Base-by-base conservation (phyloP, 179 eudicot genomes). In the Camellia oleifera region DNA sequence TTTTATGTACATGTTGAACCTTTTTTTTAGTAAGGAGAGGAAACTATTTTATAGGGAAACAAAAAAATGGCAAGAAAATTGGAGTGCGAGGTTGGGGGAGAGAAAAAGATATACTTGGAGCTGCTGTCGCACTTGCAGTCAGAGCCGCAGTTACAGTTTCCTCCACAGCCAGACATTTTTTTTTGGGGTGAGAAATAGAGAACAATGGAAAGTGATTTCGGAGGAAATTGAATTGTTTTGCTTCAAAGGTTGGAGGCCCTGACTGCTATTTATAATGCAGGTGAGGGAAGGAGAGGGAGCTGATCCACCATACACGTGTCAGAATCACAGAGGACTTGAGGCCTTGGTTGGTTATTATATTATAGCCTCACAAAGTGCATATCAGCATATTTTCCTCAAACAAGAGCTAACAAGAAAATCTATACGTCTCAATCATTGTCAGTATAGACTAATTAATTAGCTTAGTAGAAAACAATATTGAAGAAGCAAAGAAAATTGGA, bases 141-240 rank as follows among this genome's bases (percentile, higher is more conserved):
- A 63, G 83, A 76, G 18, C 94, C 94, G 57, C 91, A 91, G 58
- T 74, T 74, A 80, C 94, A 91, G 79, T 69, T 86, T 72, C 17
- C 78, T 54, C 80, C 82, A 66, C 74, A 69, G 72, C 82, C 48
- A 78, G 88, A 85, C 94, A 90, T 75, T 74, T 48, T 0, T 0
- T 4, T 58, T 1, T 57, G 42, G 62, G 13, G 45, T 26, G 18
- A 44, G 45, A 72, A 54, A 80, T 54, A 14, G 42, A 53, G 57
- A 45, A 0, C 18, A 13, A 48, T 1, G 63, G 60, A 3, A 45
- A 63, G 69, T 52, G 40, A 9, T 40, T 26, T 65, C 42, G 0
- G 7, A 50, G 71, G 76, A 0, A 75, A 32, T 4, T 15, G 67
- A 70, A 9, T 12, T 72, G 70, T 7, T 69, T 67, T 53, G 56